phyloP scores from a whole-genome alignment of 768 basidiomycete species.

The Suillus bovinus region DNA sequence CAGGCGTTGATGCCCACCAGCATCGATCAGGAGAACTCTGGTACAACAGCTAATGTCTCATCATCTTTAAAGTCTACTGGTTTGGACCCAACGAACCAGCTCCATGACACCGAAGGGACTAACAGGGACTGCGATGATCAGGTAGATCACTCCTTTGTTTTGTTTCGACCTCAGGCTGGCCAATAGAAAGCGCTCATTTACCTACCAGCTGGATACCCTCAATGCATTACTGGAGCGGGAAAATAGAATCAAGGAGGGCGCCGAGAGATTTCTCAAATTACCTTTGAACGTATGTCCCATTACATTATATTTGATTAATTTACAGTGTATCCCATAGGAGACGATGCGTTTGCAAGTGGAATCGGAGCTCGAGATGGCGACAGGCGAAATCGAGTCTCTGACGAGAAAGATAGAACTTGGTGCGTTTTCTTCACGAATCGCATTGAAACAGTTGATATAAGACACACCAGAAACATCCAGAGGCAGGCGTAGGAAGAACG shows the following conservation, averaged over 20 bases:
- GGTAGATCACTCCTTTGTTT: conserved; percentile 19
- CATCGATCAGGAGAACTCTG: conserved; percentile 31
- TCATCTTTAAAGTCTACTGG: conserved; percentile 32
- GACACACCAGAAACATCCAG: conserved; percentile 32
- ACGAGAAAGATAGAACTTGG: conserved; percentile 50
- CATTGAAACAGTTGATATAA: conserved; percentile 5
- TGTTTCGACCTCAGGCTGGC: background rate
- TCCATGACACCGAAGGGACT: conserved; percentile 26
- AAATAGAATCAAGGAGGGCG: conserved; percentile 86
- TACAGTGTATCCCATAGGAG: conserved; percentile 38
- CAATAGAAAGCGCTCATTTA: background rate
- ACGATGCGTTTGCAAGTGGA: conserved; percentile 71
- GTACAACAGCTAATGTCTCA: conserved; percentile 24
- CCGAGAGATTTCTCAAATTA: conserved; percentile 84
- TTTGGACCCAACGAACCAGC: conserved; percentile 23
- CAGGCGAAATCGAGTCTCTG: conserved; percentile 69
- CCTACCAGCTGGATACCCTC: conserved; percentile 61
- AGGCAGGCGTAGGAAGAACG: conserved; percentile 33
- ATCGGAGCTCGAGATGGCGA: conserved; percentile 75
- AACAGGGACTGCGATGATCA: conserved; percentile 29
- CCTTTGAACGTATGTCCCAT: conserved; percentile 44
- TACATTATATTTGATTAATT: background rate
- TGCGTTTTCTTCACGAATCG: conserved; percentile 18
- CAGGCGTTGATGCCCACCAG: conserved; percentile 27
- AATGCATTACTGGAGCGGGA: conserved; percentile 71